These are phyloP conservation scores for Fraxinus sp. DNA, from an alignment of 305 asterid species.

Conservation along the genomic window DNA sequence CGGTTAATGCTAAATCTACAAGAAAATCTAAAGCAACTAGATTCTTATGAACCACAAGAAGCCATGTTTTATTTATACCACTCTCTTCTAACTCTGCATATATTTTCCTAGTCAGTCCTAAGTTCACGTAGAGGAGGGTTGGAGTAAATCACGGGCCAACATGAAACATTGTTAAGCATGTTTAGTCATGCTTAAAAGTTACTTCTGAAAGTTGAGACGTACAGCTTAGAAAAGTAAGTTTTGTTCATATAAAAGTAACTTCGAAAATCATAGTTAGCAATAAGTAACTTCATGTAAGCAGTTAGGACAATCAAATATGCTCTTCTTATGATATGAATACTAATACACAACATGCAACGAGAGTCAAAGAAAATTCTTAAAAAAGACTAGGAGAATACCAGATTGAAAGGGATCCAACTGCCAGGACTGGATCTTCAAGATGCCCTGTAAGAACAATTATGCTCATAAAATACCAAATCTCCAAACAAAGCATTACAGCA, in stretches of 20 bases:
- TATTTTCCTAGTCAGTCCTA: background rate
- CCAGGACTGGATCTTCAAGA: slow-evolving; percentile 78
- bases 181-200: background rate
- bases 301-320: background rate
- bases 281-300: background rate
- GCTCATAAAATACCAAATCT: slow-evolving; percentile 98
- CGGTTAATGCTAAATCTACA: background rate
- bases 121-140: background rate
- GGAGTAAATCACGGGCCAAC: background rate
- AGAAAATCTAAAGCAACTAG: background rate
- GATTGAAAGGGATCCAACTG: slow-evolving; percentile 92
- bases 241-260: background rate
- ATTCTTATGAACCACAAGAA: background rate
- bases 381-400: slow-evolving; percentile 42
- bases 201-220: no score
- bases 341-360: background rate
- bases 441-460: slow-evolving; percentile 86
- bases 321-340: background rate
- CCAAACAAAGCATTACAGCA: slow-evolving; percentile 90
- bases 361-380: background rate
- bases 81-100: background rate
- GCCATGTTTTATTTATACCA: background rate
- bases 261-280: background rate
- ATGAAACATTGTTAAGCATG: background rate
- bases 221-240: background rate